Percentiles rank a stretch among this genome's conserved stretches.
These are phyloP conservation scores for Euphorbia celastroides DNA, from an alignment of 441 rosid species.

Conservation along the genomic window DNA sequence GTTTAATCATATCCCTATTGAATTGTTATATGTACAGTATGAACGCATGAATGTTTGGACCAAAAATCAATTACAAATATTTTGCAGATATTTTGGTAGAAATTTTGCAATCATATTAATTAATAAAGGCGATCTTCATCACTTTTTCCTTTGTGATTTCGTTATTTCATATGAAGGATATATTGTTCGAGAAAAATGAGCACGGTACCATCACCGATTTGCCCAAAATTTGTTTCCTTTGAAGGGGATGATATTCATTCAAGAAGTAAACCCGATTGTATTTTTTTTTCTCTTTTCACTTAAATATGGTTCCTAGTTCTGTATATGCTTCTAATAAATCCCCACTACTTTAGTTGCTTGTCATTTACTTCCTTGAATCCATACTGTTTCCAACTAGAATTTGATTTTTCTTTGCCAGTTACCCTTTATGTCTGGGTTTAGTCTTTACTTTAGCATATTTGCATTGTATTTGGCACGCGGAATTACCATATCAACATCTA, in stretches of 20 bases:
- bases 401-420: neutral
- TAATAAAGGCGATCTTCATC: neutral
- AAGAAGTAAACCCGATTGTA: conserved; percentile 49
- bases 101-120: neutral
- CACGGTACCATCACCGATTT: conserved; percentile 33
- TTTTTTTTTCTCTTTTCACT: conserved; percentile 4
- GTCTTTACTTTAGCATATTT: neutral
- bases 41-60: neutral
- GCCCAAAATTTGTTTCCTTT: conserved; percentile 53
- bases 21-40: neutral
- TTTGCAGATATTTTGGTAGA: too few relatives aligned
- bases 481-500: too few relatives aligned
- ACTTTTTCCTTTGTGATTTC: neutral
- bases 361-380: neutral
- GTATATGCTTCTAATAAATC: neutral
- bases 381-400: neutral
- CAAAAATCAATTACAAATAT: neutral
- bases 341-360: neutral
- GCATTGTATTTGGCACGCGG: too few relatives aligned
- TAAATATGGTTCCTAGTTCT: neutral
- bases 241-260: conserved; percentile 43
- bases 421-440: neutral
- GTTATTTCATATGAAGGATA: conserved; percentile 17
- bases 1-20: too few relatives aligned
- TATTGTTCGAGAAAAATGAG: conserved; percentile 42